phyloP scores from a whole-genome alignment of 1,284 basidiomycete genomes.

The Trichosporon ovoides region DNA sequence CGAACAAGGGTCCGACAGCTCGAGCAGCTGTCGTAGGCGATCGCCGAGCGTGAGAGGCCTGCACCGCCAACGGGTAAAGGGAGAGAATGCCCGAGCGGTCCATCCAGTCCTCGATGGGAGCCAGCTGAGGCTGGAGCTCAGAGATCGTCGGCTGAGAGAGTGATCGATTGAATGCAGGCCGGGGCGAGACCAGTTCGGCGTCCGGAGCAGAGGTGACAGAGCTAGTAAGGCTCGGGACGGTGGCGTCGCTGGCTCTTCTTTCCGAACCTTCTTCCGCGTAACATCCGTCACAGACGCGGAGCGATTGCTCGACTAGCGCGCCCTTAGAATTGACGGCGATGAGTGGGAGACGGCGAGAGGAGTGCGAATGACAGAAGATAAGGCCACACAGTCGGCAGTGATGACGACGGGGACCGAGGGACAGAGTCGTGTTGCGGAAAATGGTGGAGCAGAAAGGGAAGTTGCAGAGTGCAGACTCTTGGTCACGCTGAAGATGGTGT shows the following conservation, averaged over 20 bases:
- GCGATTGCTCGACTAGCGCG: constrained; percentile 14
- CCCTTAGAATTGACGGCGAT: constrained; percentile 16
- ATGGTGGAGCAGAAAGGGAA: constrained; percentile 39
- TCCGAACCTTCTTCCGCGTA: constrained; percentile 10
- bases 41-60: constrained; percentile 28
- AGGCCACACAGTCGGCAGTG: constrained; percentile 43
- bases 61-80: constrained; percentile 43
- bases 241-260: constrained; percentile 9
- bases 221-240: constrained; percentile 17
- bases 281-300: constrained; percentile 43
- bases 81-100: constrained; percentile 40
- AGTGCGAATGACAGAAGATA: constrained; percentile 38
- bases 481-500: constrained; percentile 25
- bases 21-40: constrained; percentile 18
- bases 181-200: constrained; percentile 9
- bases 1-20: constrained; percentile 37
- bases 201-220: constrained; percentile 18
- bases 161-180: constrained; percentile 4
- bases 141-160: constrained; percentile 1
- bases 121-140: constrained; percentile 22
- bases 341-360: constrained; percentile 24
- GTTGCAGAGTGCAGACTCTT: constrained; percentile 36
- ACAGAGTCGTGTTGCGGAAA: constrained; percentile 33
- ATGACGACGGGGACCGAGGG: constrained; percentile 37
- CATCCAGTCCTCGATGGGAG: constrained; percentile 45